Conservation (phyloP, 257 asterid species). For the Haberlea rhodopensis region DNA sequence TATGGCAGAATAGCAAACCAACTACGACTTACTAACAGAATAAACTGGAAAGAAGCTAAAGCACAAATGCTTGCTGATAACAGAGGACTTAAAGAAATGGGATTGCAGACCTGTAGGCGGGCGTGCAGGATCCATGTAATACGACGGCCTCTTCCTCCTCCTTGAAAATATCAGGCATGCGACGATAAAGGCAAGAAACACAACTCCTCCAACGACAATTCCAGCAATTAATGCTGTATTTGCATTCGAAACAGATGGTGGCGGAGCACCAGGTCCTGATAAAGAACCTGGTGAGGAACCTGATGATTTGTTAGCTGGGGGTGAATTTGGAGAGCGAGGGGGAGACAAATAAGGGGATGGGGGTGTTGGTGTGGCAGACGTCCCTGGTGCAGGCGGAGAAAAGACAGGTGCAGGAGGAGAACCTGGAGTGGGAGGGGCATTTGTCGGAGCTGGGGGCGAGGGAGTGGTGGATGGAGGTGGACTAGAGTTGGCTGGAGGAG, state of each 20-base stretch:
- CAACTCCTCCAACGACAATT: slow-evolving; percentile 29
- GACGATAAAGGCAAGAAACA: slow-evolving; percentile 34
- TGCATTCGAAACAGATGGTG: background rate
- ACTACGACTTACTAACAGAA: too few relatives aligned
- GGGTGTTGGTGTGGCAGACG: slow-evolving; percentile 11
- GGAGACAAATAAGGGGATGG: slow-evolving; percentile 7
- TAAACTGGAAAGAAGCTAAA: too few relatives aligned
- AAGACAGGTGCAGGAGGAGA: slow-evolving; percentile 27
- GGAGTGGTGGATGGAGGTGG: slow-evolving; percentile 5
- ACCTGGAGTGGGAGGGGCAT: background rate
- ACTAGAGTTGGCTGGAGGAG: background rate
- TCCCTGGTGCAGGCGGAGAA: slow-evolving; percentile 32
- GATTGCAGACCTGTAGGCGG: slow-evolving; percentile 34
- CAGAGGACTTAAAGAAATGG: too few relatives aligned
- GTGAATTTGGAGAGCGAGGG: slow-evolving; percentile 11
- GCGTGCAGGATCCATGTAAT: slow-evolving; percentile 32
- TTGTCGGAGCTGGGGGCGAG: slow-evolving; percentile 2
- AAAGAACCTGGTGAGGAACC: background rate
- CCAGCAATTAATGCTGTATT: slow-evolving; percentile 29
- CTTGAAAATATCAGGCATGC: slow-evolving; percentile 33
- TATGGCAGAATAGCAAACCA: too few relatives aligned
- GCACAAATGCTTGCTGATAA: too few relatives aligned
- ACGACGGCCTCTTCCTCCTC: slow-evolving; percentile 36
- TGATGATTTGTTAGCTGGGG: background rate
- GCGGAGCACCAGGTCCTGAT: background rate